Percentiles rank a stretch among this genome's conserved stretches.
These are phyloP conservation scores for Zea mays DNA, from an alignment of 176 grass and related monocot species.

Conservation along the genomic window Zm-B73-REFERENCE-NAM-5.0 NC_050100.1:220895501-220896000, in stretches of 20 bases:
- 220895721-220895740: not conserved
- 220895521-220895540: not conserved
- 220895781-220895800: not conserved
- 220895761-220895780: not conserved
- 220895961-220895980: constrained; percentile 4
- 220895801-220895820: not conserved
- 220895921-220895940: not conserved
- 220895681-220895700: not conserved
- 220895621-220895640: not conserved
- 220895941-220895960: not conserved
- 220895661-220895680: not conserved
- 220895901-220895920: not conserved
- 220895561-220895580: not conserved
- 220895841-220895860: constrained; percentile 9
- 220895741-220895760: not conserved
- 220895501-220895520: not conserved
- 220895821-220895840: not conserved
- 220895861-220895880: constrained; percentile 7
- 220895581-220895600: not conserved
- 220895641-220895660: not conserved
- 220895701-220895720: not conserved
- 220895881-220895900: not conserved
- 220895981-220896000: not conserved
- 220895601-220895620: not conserved
- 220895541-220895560: not conserved